phyloP scores from a whole-genome alignment of 305 asterid genomes.

The Lippia alba region DNA sequence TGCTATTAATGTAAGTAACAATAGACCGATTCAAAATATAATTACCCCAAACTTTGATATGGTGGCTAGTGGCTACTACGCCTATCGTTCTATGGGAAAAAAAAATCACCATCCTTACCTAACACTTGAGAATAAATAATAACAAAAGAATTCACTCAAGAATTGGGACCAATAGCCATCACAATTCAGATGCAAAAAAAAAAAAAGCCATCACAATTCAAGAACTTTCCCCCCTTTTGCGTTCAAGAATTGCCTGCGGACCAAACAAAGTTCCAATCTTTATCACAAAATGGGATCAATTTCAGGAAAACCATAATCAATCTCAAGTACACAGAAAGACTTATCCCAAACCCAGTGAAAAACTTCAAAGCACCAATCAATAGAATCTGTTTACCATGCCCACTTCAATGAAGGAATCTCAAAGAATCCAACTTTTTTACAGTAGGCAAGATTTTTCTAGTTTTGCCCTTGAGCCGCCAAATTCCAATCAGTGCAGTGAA shows the following conservation, averaged over 20 bases:
- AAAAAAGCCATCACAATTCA: too few species aligned
- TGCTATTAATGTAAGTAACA: too few species aligned
- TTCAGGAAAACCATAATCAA: background rate
- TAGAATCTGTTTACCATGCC: constrained; percentile 4
- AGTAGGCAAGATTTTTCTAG: constrained; percentile 16
- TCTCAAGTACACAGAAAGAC: background rate
- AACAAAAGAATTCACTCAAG: background rate
- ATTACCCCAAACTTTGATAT: too few species aligned
- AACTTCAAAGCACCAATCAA: background rate
- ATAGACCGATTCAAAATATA: too few species aligned
- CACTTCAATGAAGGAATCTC: constrained; percentile 36
- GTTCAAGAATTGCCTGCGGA: background rate
- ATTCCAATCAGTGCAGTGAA: constrained; percentile 34
- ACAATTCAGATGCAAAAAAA: too few species aligned
- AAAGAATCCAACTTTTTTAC: constrained; percentile 28
- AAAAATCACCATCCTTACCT: too few species aligned
- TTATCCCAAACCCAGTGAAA: constrained; percentile 2
- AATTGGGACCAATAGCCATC: too few species aligned
- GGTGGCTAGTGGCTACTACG: too few species aligned
- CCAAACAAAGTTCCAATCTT: background rate
- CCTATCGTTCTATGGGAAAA: too few species aligned
- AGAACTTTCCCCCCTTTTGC: background rate
- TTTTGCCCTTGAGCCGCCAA: constrained; percentile 41
- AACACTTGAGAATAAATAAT: too few species aligned
- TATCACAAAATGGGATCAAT: background rate